A percentile compares a stretch with the other conserved stretches of the same genome.
Conservation (phyloP, 1,284 basidiomycete species). For the Cystobasidiaceae sp. region DNA sequence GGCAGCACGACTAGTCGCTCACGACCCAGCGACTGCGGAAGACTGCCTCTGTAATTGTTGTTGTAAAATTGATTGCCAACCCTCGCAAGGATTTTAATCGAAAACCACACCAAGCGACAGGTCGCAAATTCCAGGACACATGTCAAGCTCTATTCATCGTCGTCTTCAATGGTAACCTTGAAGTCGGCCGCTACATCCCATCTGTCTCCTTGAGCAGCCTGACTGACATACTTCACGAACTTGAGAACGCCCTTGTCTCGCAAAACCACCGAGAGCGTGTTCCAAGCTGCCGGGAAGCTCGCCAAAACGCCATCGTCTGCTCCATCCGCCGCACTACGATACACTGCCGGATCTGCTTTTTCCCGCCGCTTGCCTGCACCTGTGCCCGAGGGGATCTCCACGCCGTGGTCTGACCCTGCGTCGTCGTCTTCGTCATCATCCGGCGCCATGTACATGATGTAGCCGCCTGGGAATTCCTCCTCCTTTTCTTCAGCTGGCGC, state of each 20-base stretch:
- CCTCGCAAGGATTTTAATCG: no score
- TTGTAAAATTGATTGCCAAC: no score
- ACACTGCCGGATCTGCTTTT: conserved; percentile 41
- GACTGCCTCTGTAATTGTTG: no score
- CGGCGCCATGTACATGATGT: conserved; percentile 17
- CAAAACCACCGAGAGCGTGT: conserved; percentile 80
- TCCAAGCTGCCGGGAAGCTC: conserved; percentile 85
- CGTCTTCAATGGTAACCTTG: conserved; percentile 58
- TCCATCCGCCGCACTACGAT: conserved; percentile 43
- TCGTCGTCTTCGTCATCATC: conserved; percentile 14
- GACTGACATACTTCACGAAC: conserved; percentile 90
- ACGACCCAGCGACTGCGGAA: no score
- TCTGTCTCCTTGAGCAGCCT: conserved; percentile 73
- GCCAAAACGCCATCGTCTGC: conserved; percentile 75
- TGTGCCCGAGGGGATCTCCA: conserved; percentile 43
- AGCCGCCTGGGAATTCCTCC: conserved; percentile 43
- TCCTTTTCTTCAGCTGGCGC: conserved; percentile 33
- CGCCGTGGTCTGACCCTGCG: conserved; percentile 17
- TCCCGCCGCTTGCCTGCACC: conserved; percentile 57
- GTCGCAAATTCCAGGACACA: no score
- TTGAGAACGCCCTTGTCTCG: conserved; percentile 89
- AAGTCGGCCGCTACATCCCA: conserved; percentile 89
- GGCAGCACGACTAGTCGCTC: no score
- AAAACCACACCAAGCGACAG: no score
- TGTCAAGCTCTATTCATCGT: conserved; percentile 50